Percentiles rank a stretch among this genome's conserved stretches.
These are phyloP conservation scores for Phytophthora macrochlamydospora DNA, from an alignment of 352 stramenopile genomes.

Conservation along the genomic window DNA sequence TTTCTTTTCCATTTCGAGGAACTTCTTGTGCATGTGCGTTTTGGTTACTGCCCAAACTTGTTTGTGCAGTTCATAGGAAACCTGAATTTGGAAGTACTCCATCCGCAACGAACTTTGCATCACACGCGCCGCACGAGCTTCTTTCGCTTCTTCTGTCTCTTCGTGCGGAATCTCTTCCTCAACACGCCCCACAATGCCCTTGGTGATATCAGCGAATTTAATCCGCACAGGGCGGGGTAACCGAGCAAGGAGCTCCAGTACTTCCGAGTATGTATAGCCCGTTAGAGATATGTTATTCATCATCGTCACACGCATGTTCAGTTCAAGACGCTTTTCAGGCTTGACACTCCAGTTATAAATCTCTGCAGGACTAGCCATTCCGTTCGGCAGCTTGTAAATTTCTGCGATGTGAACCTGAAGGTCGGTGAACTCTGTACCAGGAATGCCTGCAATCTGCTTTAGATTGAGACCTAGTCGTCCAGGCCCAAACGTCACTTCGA, in stretches of 20 bases:
- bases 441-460: slow-evolving; percentile 79
- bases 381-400: slow-evolving; percentile 86
- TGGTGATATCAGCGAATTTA: slow-evolving; percentile 83
- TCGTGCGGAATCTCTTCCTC: slow-evolving; percentile 62
- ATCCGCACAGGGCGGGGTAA: slow-evolving; percentile 72
- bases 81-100: slow-evolving; percentile 80
- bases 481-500: slow-evolving; percentile 83
- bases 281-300: slow-evolving; percentile 81
- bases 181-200: slow-evolving; percentile 85
- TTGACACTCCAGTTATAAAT: slow-evolving; percentile 93
- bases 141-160: slow-evolving; percentile 76
- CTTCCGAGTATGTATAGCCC: slow-evolving; percentile 80
- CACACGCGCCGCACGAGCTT: slow-evolving; percentile 56
- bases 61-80: slow-evolving; percentile 76
- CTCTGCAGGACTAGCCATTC: slow-evolving; percentile 82
- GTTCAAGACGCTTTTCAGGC: slow-evolving; percentile 79
- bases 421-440: slow-evolving; percentile 74
- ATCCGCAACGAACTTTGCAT: slow-evolving; percentile 71
- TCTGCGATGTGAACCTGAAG: slow-evolving; percentile 81
- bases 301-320: slow-evolving; percentile 85
- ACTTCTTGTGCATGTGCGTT: slow-evolving; percentile 50
- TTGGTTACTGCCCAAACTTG: slow-evolving; percentile 76
- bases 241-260: slow-evolving; percentile 77
- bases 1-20: slow-evolving; percentile 62
- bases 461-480: slow-evolving; percentile 82